These are phyloP conservation scores for Candida schatavii DNA, from an alignment of 805 yeast genomes.

Conservation along the genomic window DNA sequence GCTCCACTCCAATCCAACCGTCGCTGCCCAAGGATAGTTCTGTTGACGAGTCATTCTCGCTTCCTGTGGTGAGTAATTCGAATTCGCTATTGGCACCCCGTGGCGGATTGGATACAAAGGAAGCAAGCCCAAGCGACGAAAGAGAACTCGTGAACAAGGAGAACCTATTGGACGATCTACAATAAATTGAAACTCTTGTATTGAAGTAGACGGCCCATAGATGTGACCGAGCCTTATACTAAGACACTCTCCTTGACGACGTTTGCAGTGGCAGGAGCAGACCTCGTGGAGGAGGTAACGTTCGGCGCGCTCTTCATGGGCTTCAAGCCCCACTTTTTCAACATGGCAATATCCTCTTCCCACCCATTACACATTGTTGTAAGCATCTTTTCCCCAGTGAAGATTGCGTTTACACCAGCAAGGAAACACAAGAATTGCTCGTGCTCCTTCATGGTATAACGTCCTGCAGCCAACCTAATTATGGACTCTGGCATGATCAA, in stretches of 20 bases:
- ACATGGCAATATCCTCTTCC: slow-evolving; percentile 75
- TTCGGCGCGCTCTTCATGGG: slow-evolving; percentile 46
- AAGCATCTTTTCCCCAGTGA: slow-evolving; percentile 77
- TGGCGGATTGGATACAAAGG: too few species aligned
- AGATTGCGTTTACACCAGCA: slow-evolving; percentile 78
- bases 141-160: too few species aligned
- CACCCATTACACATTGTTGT: slow-evolving; percentile 83
- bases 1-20: slow-evolving; percentile 1
- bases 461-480: slow-evolving; percentile 75
- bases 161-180: too few species aligned
- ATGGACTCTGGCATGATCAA: slow-evolving; percentile 70
- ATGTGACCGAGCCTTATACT: too few species aligned
- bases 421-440: slow-evolving; percentile 74
- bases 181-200: too few species aligned
- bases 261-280: too few species aligned
- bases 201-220: too few species aligned
- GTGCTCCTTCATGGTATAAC: slow-evolving; percentile 74
- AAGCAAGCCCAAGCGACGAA: too few species aligned
- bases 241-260: too few species aligned
- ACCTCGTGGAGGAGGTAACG: not conserved
- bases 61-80: slow-evolving; percentile 36
- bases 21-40: not conserved
- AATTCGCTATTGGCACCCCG: slow-evolving; percentile 12
- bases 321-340: slow-evolving; percentile 64
- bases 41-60: slow-evolving; percentile 50